phyloP scores from a whole-genome alignment of 495 filamentous ascomycete genomes.

The Parachaetomium inaequale region DNA sequence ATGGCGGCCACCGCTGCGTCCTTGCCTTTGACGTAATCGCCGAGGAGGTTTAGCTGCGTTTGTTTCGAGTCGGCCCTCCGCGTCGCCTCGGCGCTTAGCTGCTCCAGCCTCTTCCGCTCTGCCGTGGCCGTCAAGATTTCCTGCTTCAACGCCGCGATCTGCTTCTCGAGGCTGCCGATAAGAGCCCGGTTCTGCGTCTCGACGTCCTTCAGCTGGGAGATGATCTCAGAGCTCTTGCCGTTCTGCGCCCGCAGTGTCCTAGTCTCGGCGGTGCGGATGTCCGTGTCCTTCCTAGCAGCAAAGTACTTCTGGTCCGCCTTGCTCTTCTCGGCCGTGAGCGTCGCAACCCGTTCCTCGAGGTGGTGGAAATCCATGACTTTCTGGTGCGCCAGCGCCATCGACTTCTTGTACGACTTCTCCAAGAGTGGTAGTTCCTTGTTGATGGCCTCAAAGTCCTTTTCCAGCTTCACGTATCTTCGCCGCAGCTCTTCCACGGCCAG shows the following conservation, averaged over 20 bases:
- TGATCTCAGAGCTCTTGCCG: conserved; percentile 86
- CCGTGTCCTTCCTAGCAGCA: conserved; percentile 87
- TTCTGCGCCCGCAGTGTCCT: conserved; percentile 75
- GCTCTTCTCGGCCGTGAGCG: conserved; percentile 78
- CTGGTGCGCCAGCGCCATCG: conserved; percentile 74
- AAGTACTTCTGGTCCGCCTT: conserved; percentile 99
- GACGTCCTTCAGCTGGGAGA: conserved; percentile 85
- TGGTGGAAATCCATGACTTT: conserved; percentile 73
- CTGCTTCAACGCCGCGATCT: conserved; percentile 74
- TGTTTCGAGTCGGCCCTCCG: conserved; percentile 69
- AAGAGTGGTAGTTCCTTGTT: conserved; percentile 82
- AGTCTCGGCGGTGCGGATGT: conserved; percentile 72
- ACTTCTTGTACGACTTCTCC: conserved; percentile 82
- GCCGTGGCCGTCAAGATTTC: conserved; percentile 60
- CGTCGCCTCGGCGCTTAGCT: conserved; percentile 61
- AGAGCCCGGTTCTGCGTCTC: conserved; percentile 60
- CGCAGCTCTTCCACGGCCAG: conserved; percentile 65
- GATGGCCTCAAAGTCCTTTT: conserved; percentile 75
- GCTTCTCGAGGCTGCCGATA: conserved; percentile 84
- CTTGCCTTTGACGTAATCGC: conserved; percentile 65
- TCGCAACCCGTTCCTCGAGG: conserved; percentile 72
- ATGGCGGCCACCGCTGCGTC: conserved; percentile 60
- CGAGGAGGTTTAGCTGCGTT: conserved; percentile 71
- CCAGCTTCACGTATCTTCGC: conserved; percentile 64
- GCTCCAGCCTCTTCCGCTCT: conserved; percentile 70